A percentile compares a stretch with the other conserved stretches of the same genome.
Evolutionary conservation across 768 basidiomycete species (phyloP).

Genomic region (Russula brevipes): DNA sequence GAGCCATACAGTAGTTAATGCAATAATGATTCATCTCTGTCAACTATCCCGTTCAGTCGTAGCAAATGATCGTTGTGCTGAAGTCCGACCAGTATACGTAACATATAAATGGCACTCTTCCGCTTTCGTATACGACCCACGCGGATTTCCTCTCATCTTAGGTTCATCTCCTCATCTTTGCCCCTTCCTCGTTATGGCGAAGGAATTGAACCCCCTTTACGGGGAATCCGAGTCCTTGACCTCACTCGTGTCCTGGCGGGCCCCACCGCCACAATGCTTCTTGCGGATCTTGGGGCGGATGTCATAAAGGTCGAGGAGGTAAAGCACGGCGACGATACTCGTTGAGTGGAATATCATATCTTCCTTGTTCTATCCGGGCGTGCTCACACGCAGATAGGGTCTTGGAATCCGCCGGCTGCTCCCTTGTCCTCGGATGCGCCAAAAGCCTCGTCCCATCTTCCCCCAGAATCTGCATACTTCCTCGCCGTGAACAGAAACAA

Average conservation of each 20-base stretch:
- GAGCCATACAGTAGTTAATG: no score
- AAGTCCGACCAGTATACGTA: no score
- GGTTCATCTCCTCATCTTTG: not conserved
- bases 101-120: not conserved
- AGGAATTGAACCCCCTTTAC: constrained; percentile 73
- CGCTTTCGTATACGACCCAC: not conserved
- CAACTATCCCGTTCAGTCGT: no score
- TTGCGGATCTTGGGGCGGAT: constrained; percentile 90
- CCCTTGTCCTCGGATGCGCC: constrained; percentile 42
- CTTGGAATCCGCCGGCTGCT: constrained; percentile 38
- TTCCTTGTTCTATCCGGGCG: not conserved
- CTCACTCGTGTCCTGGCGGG: constrained; percentile 89
- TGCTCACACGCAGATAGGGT: constrained; percentile 23
- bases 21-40: no score
- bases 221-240: constrained; percentile 80
- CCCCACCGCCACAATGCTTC: constrained; percentile 85
- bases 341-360: constrained; percentile 37
- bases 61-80: no score
- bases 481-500: constrained; percentile 86
- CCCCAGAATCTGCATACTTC: constrained; percentile 92
- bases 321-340: constrained; percentile 82
- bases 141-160: not conserved
- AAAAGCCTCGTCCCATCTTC: constrained; percentile 54
- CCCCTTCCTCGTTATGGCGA: not conserved
- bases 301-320: constrained; percentile 89